phyloP scores from a whole-genome alignment of 106 monocot genomes.

The Posidonia australis region DNA sequence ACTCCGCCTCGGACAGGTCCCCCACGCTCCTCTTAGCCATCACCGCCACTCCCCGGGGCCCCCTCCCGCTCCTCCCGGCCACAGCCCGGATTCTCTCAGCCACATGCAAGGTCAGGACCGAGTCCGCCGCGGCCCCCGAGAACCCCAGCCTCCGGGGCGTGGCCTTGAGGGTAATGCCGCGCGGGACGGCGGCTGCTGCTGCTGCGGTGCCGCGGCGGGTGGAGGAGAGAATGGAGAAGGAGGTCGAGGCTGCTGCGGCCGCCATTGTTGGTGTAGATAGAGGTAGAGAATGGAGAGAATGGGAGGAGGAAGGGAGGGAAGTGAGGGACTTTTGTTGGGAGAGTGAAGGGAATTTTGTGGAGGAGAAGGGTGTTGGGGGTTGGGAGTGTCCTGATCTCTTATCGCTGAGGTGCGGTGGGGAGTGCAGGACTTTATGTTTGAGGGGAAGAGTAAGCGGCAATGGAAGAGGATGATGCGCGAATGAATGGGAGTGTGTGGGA shows the following conservation, averaged over 20 bases:
- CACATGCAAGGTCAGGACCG: constrained; percentile 23
- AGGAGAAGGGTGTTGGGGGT: background rate
- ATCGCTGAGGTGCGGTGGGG: constrained; percentile 17
- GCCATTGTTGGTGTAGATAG: constrained; percentile 28
- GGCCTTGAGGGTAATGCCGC: constrained; percentile 1
- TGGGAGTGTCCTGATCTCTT: constrained; percentile 1
- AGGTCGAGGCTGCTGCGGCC: constrained; percentile 46
- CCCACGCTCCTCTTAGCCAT: constrained; percentile 96
- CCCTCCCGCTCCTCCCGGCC: constrained; percentile 18
- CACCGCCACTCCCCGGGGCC: constrained; percentile 44
- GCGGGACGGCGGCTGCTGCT: background rate
- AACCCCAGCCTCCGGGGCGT: constrained; percentile 32
- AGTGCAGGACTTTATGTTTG: no score
- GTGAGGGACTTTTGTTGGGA: background rate
- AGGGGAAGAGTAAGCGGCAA: no score
- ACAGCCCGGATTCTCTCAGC: constrained; percentile 21
- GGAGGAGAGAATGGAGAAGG: constrained; percentile 39
- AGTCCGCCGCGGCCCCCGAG: constrained; percentile 32
- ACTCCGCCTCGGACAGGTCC: constrained; percentile 46
- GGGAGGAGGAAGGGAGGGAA: background rate
- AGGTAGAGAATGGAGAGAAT: background rate
- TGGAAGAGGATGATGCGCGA: no score
- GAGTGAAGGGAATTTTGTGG: background rate
- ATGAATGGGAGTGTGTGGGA: no score
- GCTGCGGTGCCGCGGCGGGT: constrained; percentile 11